Conservation (phyloP, 352 stramenopile species). For the Elongisporangium undulatum region DNA sequence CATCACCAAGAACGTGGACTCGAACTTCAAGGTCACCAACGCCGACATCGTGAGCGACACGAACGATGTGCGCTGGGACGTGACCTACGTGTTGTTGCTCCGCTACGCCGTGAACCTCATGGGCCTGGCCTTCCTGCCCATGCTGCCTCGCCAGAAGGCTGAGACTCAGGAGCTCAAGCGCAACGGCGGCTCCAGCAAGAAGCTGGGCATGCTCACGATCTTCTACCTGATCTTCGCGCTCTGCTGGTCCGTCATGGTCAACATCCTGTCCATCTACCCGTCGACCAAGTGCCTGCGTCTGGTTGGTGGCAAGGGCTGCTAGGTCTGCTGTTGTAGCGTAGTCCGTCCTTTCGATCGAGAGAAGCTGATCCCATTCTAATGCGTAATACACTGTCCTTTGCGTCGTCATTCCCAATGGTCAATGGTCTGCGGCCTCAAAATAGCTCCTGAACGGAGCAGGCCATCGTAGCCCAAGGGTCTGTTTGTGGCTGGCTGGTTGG, state of each 20-base stretch:
- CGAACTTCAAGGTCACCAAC: conserved; percentile 33
- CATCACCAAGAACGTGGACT: conserved; percentile 35
- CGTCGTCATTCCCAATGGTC: background rate
- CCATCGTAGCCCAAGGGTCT: background rate
- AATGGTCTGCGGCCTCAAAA: background rate
- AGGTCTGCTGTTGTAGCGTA: conserved; percentile 1
- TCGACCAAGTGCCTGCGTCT: conserved; percentile 23
- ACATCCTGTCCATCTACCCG: conserved; percentile 28
- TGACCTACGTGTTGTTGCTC: conserved; percentile 40
- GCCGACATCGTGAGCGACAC: conserved; percentile 31
- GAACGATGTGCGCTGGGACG: conserved; percentile 26
- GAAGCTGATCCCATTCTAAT: background rate
- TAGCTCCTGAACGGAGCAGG: background rate
- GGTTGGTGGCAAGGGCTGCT: conserved; percentile 24
- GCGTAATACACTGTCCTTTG: background rate
- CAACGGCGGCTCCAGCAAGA: conserved; percentile 31
- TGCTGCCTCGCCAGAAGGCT: conserved; percentile 46
- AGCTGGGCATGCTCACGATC: conserved; percentile 29
- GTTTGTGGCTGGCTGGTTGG: background rate
- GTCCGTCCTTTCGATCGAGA: too few species aligned
- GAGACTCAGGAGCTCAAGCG: conserved; percentile 32
- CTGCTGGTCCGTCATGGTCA: conserved; percentile 22
- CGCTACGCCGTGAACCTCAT: conserved; percentile 29
- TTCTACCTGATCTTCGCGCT: conserved; percentile 27
- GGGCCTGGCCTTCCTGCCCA: conserved; percentile 22